Evolutionary conservation across 2,329 filamentous ascomycete genomes (phyloP).

Genomic region (Paramyrothecium roridum): DNA sequence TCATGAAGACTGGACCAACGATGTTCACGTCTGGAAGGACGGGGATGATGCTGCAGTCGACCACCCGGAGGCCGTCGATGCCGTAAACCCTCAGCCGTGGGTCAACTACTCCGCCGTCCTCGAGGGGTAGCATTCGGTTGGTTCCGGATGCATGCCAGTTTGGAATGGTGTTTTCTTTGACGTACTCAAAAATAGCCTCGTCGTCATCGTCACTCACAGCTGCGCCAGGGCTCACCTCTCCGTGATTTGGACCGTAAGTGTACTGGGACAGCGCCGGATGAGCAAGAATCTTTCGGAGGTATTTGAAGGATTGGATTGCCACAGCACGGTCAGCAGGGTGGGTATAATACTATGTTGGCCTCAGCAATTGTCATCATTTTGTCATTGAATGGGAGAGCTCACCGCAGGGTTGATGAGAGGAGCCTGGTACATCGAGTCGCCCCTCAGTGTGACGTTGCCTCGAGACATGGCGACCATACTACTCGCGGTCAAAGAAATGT

Average conservation of each 20-base stretch:
- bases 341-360: constrained; percentile 17
- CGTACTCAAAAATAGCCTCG: constrained; percentile 19
- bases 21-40: not conserved
- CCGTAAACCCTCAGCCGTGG: not conserved
- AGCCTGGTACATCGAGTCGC: not conserved
- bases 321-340: constrained; percentile 23
- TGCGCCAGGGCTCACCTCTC: constrained; percentile 17
- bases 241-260: constrained; percentile 17
- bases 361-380: not conserved
- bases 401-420: not conserved
- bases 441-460: not conserved
- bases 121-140: not conserved
- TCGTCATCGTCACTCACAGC: constrained; percentile 17
- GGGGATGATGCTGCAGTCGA: not conserved
- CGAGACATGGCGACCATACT: not conserved
- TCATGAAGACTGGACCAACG: not conserved
- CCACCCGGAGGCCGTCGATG: not conserved
- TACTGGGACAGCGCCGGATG: constrained; percentile 18
- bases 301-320: constrained; percentile 26
- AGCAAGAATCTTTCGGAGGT: constrained; percentile 23
- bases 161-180: constrained; percentile 3
- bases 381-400: not conserved
- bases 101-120: not conserved
- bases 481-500: constrained; percentile 12
- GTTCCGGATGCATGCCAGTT: not conserved